Percentiles rank a stretch among this genome's conserved stretches.
Evolutionary conservation across 2,329 filamentous ascomycete genomes (phyloP).

Genomic region (Xylariaceae sp.): DNA sequence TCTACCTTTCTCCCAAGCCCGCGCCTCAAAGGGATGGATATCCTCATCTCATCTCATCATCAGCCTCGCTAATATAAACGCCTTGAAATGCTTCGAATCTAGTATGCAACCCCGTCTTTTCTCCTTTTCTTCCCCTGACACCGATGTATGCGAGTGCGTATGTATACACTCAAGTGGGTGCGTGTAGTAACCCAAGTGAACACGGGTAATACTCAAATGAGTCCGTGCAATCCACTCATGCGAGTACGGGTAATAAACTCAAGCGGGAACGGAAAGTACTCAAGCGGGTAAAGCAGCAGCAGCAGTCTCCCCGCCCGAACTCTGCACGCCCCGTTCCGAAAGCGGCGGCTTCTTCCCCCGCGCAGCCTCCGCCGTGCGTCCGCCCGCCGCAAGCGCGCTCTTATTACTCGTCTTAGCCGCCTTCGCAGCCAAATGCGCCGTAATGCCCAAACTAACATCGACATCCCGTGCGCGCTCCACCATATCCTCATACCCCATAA

Average conservation of each 20-base stretch:
- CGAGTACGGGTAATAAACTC: too few species aligned
- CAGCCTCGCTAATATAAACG: neutral
- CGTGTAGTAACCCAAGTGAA: too few species aligned
- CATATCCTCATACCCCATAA: constrained; percentile 60
- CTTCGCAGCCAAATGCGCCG: constrained; percentile 40
- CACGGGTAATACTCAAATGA: too few species aligned
- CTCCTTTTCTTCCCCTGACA: neutral
- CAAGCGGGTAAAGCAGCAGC: neutral
- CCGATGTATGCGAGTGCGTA: too few species aligned
- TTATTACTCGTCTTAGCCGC: constrained; percentile 31
- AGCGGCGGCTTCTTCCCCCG: constrained; percentile 29
- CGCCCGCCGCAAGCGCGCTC: constrained; percentile 45
- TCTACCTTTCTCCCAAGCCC: too few species aligned
- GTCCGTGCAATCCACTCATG: too few species aligned
- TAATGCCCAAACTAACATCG: constrained; percentile 59
- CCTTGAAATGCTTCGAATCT: neutral
- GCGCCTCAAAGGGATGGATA: neutral
- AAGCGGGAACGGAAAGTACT: too few species aligned
- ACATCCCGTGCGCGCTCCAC: constrained; percentile 57
- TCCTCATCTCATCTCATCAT: neutral
- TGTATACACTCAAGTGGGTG: too few species aligned
- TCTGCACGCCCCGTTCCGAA: constrained; percentile 30
- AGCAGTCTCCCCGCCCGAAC: constrained; percentile 14
- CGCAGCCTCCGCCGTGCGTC: constrained; percentile 39
- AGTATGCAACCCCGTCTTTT: neutral